phyloP scores from a whole-genome alignment of 1,139 yeast genomes.

The Arxiozyma slooffiae region DNA sequence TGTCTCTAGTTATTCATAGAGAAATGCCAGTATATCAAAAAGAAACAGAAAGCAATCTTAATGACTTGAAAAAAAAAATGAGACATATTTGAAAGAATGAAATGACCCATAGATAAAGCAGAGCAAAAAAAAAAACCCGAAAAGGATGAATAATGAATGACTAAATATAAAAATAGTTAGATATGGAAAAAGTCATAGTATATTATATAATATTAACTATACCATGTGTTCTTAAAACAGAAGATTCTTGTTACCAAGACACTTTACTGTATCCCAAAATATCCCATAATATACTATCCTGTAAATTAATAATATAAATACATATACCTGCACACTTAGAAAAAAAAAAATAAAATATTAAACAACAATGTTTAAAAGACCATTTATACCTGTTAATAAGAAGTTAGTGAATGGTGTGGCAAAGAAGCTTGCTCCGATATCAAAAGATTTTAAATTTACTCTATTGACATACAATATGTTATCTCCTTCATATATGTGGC shows the following conservation, averaged over 20 bases:
- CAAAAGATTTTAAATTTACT: slow-evolving; percentile 15
- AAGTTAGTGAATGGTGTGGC: slow-evolving; percentile 1
- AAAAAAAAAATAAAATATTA: no score
- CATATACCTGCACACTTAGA: neutral
- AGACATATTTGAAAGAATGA: no score
- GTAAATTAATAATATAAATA: neutral
- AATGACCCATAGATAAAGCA: neutral
- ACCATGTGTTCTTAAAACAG: neutral
- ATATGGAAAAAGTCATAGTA: neutral
- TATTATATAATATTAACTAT: no score
- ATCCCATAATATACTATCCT: neutral
- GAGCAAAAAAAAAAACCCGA: neutral
- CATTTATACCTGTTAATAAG: slow-evolving; percentile 10
- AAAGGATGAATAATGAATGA: neutral
- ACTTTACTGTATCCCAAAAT: neutral
- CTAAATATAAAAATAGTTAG: neutral
- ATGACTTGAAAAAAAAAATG: no score
- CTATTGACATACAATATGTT: slow-evolving; percentile 43
- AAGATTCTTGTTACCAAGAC: neutral
- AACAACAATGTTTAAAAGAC: slow-evolving; percentile 9
- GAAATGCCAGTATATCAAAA: no score
- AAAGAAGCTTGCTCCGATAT: slow-evolving; percentile 1
- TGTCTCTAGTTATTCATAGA: no score
- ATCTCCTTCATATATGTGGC: slow-evolving; percentile 51
- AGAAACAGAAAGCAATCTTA: no score